Base-by-base conservation (phyloP, 2,329 filamentous ascomycete genomes). In the Colletotrichum costaricense region DNA sequence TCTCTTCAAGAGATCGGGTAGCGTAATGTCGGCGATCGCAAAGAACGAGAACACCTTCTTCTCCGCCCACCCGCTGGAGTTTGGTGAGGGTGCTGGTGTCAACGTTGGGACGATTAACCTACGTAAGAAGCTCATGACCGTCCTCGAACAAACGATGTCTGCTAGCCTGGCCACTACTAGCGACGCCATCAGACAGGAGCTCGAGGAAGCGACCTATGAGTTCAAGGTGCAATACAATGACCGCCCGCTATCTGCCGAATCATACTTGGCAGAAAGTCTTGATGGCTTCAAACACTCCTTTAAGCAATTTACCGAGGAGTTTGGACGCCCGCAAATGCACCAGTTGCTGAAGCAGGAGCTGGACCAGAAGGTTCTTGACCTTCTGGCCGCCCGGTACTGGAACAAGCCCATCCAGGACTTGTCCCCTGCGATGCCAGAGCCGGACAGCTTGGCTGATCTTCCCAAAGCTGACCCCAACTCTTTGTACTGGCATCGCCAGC, bases 181-280 rank as follows among this genome's bases (percentile, higher is more conserved):
- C 77, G 95, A 98, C 80, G 95, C 95, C 11, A 98, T 99, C 76
- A 93, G 93, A 74, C 95, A 98, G 81, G 97, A 99, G 82, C 90
- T 99, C 0, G 96, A 98, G 79, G 97, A 99, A 83, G 95, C 97
- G 3, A 96, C 94, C 0, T 99, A 99, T 80, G 96, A 99, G 83
- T 99, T 98, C 88, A 99, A 99, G 82, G 97, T 99, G 5, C 97
- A 99, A 82, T 99, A 99, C 85, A 99, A 99, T 79, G 97, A 99
- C 81, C 92, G 97, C 7, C 95, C 96, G 1, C 87, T 99, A 46
- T 98, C 95, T 63, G 97, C 97, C 2, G 97, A 99, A 81, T 98
- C 96, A 4, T 99, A 99, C 80, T 89, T 99, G 52, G 97, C 97
- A 2, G 97, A 98, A 82, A 97, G 94, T 76, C 86, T 99, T 4